Percentiles rank a stretch among this genome's conserved stretches.
Evolutionary conservation across 768 basidiomycete genomes (phyloP).

Genomic region (Tylopilus plumbeoviolaceoides): DNA sequence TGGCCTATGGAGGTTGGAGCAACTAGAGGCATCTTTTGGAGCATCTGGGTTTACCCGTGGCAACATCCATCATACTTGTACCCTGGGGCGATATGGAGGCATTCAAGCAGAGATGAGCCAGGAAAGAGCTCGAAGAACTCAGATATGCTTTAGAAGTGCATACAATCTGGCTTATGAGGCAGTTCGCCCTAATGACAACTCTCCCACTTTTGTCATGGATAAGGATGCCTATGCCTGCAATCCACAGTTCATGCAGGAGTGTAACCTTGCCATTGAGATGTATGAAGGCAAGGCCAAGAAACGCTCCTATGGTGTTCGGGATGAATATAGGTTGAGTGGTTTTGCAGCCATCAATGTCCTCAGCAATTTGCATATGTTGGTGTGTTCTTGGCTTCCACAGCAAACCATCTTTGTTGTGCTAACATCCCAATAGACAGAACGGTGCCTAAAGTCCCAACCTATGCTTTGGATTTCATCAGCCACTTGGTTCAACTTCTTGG

Average conservation of each 20-base stretch:
- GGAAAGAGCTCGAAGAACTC: slow-evolving; percentile 2
- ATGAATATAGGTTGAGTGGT: slow-evolving; percentile 10
- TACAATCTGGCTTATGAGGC: slow-evolving; percentile 17
- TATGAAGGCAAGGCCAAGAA: neutral
- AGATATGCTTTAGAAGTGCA: slow-evolving; percentile 10
- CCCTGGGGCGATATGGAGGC: neutral
- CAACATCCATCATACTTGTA: slow-evolving; percentile 6
- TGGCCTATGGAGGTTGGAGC: neutral
- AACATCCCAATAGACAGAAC: neutral
- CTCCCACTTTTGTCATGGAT: neutral
- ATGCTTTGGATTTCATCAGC: neutral
- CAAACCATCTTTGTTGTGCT: too few relatives aligned
- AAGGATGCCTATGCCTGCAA: slow-evolving; percentile 3
- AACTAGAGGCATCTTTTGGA: slow-evolving; percentile 3
- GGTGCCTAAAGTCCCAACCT: neutral
- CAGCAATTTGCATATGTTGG: too few relatives aligned
- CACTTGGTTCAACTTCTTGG: slow-evolving; percentile 1
- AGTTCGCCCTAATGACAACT: neutral
- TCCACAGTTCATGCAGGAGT: neutral
- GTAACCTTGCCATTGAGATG: too few relatives aligned
- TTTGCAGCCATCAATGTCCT: too few relatives aligned
- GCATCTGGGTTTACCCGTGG: slow-evolving; percentile 5
- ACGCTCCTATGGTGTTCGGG: slow-evolving; percentile 4
- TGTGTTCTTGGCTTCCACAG: neutral
- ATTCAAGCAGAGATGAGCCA: slow-evolving; percentile 5